Base-by-base conservation (phyloP, 352 stramenopile species). In the Blastocystis sp. region DNA sequence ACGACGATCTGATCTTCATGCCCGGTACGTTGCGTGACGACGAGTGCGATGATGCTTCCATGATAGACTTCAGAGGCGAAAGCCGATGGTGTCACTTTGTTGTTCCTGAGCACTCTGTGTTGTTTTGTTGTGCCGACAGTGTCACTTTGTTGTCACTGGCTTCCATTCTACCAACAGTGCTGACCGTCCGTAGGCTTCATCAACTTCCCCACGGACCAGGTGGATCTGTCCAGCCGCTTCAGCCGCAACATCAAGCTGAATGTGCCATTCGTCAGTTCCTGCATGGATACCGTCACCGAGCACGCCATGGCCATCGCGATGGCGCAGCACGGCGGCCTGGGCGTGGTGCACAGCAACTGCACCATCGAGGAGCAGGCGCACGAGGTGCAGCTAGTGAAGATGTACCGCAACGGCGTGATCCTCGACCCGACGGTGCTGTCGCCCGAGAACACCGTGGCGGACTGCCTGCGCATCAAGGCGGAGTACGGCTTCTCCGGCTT, bases 311-410 rank as follows among this genome's bases (percentile, higher is more conserved):
- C 97, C 66, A 99, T 99, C 88, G 93, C 94, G 78, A 98, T 99
- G 96, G 97, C 97, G 7, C 92, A 99, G 54, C 95, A 99, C 91
- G 97, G 97, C 60, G 95, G 95, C 52, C 98, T 99, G 87, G 97
- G 97, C 45, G 98, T 99, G 89, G 98, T 99, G 89, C 97, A 99
- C 92, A 99, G 98, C 91, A 99, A 99, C 94, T 98, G 98, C 93
- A 97, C 93, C 42, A 91, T 98, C 42, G 94, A 98, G 88, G 96
- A 98, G 87, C 97, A 99, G 92, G 96, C 94, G 38, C 95, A 95
- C 89, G 93, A 95, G 89, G 94, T 97, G 91, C 90, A 91, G 48
- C 91, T 95, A n/a, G 89, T 91, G 48, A 91, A 91, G 71, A 59
- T 43, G 24, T 91, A 89, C 77, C 89, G 89, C 45, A 89, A 68